A percentile compares a stretch with the other conserved stretches of the same genome.
Conservation (phyloP, 2,329 filamentous ascomycete genomes). For the Cephalotrichum gorgonifer region DNA sequence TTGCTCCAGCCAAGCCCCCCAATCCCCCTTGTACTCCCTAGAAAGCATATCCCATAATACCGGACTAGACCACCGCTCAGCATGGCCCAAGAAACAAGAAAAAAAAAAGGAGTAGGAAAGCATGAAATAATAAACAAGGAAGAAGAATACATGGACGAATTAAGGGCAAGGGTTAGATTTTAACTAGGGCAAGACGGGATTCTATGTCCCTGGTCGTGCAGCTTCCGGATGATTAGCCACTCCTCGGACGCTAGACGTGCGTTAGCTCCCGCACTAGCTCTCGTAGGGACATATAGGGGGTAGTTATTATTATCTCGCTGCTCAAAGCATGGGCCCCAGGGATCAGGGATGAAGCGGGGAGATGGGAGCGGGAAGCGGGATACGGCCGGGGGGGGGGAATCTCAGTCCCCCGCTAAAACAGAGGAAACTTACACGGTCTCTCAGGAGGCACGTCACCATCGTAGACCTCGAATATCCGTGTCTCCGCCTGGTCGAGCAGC, state of each 20-base stretch:
- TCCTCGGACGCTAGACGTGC: background rate
- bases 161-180: background rate
- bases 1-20: background rate
- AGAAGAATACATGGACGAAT: background rate
- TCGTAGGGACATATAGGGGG: background rate
- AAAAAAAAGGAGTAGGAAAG: no score
- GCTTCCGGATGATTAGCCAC: background rate
- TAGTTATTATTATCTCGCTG: background rate
- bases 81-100: background rate
- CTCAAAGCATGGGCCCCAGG: background rate
- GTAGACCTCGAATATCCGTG: slow-evolving; percentile 1
- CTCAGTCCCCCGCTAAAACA: no score
- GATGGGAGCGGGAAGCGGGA: background rate
- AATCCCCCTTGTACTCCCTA: background rate
- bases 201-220: background rate
- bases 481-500: slow-evolving; percentile 3
- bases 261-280: background rate
- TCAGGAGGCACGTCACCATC: background rate
- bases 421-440: slow-evolving; percentile 3
- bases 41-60: background rate
- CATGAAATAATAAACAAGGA: background rate
- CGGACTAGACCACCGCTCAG: background rate
- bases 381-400: background rate
- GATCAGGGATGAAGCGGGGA: no score
- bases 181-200: background rate